Percentiles rank a stretch among this genome's conserved stretches.
These are phyloP conservation scores for Tuber brumale DNA, from an alignment of 495 filamentous ascomycete species.

Conservation along the genomic window DNA sequence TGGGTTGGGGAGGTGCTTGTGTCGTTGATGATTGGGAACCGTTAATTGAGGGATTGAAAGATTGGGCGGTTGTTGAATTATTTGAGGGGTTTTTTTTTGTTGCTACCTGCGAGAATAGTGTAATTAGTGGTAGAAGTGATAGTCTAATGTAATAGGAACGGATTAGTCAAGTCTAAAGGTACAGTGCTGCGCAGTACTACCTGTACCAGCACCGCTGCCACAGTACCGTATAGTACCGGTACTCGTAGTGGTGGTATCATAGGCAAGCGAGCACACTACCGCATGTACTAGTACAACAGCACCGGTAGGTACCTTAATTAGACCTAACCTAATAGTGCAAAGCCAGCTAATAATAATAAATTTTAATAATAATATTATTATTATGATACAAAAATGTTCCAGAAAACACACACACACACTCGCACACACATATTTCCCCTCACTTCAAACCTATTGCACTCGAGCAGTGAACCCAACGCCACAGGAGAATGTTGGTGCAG, in stretches of 20 bases:
- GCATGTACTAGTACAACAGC: neutral
- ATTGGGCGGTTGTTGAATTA: neutral
- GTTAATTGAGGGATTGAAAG: constrained; percentile 1
- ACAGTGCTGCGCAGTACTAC: neutral
- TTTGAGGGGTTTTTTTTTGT: neutral
- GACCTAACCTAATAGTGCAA: neutral
- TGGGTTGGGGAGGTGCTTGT: constrained; percentile 1
- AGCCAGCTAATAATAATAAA: neutral
- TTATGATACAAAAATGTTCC: neutral
- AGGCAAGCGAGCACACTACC: neutral
- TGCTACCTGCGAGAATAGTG: neutral
- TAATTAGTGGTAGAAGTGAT: no score
- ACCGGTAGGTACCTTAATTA: neutral
- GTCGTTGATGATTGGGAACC: neutral
- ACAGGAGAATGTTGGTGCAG: neutral
- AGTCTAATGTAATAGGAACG: neutral
- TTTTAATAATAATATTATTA: no score
- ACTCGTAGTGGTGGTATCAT: neutral
- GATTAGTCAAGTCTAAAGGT: neutral
- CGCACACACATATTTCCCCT: neutral
- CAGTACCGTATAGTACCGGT: no score
- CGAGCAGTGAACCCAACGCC: neutral
- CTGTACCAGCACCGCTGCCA: neutral
- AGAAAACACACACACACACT: neutral
- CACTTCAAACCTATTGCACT: neutral